Conservation (phyloP, 2,329 filamentous ascomycete species). For the Harringtonia aguacate region DNA sequence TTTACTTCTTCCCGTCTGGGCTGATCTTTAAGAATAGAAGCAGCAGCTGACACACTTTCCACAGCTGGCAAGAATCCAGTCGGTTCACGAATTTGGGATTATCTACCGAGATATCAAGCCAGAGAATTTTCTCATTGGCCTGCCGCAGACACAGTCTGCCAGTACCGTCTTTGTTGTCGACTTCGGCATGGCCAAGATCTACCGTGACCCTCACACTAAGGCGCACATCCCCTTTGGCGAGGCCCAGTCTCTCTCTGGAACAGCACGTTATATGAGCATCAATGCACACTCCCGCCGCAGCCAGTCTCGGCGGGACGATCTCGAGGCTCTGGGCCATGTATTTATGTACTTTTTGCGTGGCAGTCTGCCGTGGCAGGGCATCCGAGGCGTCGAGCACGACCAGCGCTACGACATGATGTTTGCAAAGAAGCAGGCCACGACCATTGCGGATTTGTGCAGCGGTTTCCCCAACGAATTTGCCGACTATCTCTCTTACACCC, state of each 20-base stretch:
- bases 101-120: slow-evolving; percentile 99
- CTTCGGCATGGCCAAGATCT: slow-evolving; percentile 99
- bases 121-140: slow-evolving; percentile 95
- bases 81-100: slow-evolving; percentile 94
- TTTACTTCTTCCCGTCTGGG: not conserved
- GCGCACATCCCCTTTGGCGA: slow-evolving; percentile 97
- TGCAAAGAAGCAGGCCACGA: slow-evolving; percentile 97
- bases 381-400: slow-evolving; percentile 66
- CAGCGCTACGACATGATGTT: slow-evolving; percentile 99
- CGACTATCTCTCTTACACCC: slow-evolving; percentile 93
- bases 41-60: not conserved
- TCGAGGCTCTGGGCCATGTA: slow-evolving; percentile 77
- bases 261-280: slow-evolving; percentile 98
- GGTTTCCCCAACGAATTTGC: slow-evolving; percentile 94
- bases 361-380: slow-evolving; percentile 59
- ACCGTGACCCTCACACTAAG: slow-evolving; percentile 95
- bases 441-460: slow-evolving; percentile 91
- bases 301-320: slow-evolving; percentile 88
- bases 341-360: slow-evolving; percentile 66
- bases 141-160: slow-evolving; percentile 76
- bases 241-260: slow-evolving; percentile 91
- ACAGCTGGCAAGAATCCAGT: slow-evolving; percentile 77
- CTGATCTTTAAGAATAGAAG: no score
- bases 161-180: slow-evolving; percentile 98
- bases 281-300: slow-evolving; percentile 95